phyloP scores from a whole-genome alignment of 805 yeast species.

The Saturnispora serradocipensis region DNA sequence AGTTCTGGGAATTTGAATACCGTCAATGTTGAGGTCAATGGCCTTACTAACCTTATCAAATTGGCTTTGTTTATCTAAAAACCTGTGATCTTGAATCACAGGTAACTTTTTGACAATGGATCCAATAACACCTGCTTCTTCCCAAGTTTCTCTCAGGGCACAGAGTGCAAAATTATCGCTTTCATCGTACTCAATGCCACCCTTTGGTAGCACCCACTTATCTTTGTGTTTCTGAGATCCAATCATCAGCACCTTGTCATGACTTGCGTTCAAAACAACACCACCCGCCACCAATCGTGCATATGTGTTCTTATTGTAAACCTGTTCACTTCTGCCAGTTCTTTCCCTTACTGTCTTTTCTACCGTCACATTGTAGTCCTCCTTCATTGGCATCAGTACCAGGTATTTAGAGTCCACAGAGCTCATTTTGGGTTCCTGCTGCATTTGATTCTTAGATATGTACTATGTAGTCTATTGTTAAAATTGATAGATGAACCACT shows the following conservation, averaged over 20 bases:
- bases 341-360: conserved; percentile 32
- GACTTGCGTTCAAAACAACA: conserved; percentile 52
- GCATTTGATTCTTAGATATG: not conserved
- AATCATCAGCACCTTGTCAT: conserved; percentile 63
- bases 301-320: conserved; percentile 51
- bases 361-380: conserved; percentile 15
- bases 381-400: conserved; percentile 8
- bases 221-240: conserved; percentile 61
- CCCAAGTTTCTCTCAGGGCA: conserved; percentile 93
- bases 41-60: conserved; percentile 14
- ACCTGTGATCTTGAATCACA: conserved; percentile 47
- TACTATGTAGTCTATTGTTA: not conserved
- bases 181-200: conserved; percentile 89
- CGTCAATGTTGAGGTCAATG: conserved; percentile 14
- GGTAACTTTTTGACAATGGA: conserved; percentile 46
- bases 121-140: conserved; percentile 89
- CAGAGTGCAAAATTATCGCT: conserved; percentile 33
- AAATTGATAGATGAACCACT: not conserved
- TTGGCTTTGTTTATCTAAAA: conserved; percentile 15
- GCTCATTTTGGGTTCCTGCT: not conserved
- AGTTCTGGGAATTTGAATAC: conserved; percentile 47
- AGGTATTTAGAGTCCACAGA: conserved; percentile 1
- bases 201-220: conserved; percentile 89
- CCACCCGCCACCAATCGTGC: conserved; percentile 93
- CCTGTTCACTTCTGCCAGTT: conserved; percentile 50